phyloP scores from a whole-genome alignment of 1,284 basidiomycete genomes.

The Papiliotrema laurentii region DNA sequence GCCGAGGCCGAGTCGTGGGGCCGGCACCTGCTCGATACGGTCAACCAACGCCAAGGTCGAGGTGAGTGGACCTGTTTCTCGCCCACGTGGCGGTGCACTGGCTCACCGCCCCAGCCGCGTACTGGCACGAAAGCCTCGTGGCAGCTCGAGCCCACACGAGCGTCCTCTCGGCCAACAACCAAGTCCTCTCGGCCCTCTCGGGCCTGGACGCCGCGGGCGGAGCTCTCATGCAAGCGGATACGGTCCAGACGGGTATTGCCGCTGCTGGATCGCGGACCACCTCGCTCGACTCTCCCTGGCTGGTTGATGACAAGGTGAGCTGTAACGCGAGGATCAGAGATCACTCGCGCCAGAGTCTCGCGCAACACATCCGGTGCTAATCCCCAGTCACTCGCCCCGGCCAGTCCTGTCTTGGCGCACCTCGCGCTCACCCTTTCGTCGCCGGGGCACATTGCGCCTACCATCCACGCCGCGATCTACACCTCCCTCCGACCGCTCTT shows the following conservation, averaged over 20 bases:
- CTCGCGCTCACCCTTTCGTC: constrained; percentile 27
- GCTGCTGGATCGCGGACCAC: constrained; percentile 8
- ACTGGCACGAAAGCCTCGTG: constrained; percentile 32
- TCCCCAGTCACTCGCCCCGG: background rate
- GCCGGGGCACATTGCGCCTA: constrained; percentile 12
- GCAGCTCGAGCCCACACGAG: constrained; percentile 32
- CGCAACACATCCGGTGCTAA: background rate
- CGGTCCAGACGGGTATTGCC: constrained; percentile 13
- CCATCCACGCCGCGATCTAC: constrained; percentile 35
- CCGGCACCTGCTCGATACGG: constrained; percentile 14
- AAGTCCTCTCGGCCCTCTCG: constrained; percentile 19
- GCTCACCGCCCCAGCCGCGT: constrained; percentile 21
- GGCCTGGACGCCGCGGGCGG: constrained; percentile 3
- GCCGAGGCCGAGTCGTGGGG: constrained; percentile 32
- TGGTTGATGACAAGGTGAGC: constrained; percentile 6
- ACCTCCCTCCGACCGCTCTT: constrained; percentile 38
- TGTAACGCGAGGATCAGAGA: background rate
- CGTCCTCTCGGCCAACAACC: constrained; percentile 29
- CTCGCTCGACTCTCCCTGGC: constrained; percentile 9
- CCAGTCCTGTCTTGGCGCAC: constrained; percentile 28
- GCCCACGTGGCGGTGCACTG: background rate
- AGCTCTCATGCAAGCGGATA: constrained; percentile 22
- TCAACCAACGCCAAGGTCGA: constrained; percentile 12
- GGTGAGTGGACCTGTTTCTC: constrained; percentile 15
- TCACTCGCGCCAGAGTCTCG: background rate